Evolutionary conservation across 768 basidiomycete genomes (phyloP), one percentile per base, ranked within the genome.

Genomic region (Leccinum boreale): DNA sequence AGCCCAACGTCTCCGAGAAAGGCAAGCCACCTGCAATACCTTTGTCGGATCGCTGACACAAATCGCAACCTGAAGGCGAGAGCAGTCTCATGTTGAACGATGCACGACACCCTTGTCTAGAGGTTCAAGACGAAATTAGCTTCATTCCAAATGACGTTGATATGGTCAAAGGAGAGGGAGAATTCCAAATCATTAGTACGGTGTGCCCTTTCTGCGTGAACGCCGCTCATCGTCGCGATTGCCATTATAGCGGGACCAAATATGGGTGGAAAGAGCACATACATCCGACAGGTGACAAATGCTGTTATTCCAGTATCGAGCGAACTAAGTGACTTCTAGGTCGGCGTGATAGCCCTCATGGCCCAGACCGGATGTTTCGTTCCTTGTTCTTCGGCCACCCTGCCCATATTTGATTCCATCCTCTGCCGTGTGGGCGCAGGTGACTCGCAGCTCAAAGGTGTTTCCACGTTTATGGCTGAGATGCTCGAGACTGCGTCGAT

Each of bases 391-490:
- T 83, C 87, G 62, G 97, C 97, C 0, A 79, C 82, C 26, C 63
- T 98, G 1, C 97, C 97, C 0, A 85, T 98, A 53, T 98, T 98
- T 58, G 97, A 99, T 72, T 97, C 94, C 3, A 87, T 99, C 46
- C 75, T 98, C 11, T 97, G 96, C 57, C 82, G 97, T 61, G 96
- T 99, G 2, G 97, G 97, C 9, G 97, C 97, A 0, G 97, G 97
- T 0, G 97, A 99, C 70, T 95, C 92, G 70, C 96, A 98, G 69
- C 76, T 98, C 47, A 98, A 97, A 73, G 97, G 97, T 11, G 93
- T 99, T 0, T 96, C 94, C 24, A 99, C 96, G 0, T 99, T 99
- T 72, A 98, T 98, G 96, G 95, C 94, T 2, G 97, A 99, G 73
- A 98, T 98, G 97, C 81, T 99, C 28, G 97, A 99, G 73, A 98